Base-by-base conservation (phyloP, 306 rosid species). In the Quillaja saponaria region DNA sequence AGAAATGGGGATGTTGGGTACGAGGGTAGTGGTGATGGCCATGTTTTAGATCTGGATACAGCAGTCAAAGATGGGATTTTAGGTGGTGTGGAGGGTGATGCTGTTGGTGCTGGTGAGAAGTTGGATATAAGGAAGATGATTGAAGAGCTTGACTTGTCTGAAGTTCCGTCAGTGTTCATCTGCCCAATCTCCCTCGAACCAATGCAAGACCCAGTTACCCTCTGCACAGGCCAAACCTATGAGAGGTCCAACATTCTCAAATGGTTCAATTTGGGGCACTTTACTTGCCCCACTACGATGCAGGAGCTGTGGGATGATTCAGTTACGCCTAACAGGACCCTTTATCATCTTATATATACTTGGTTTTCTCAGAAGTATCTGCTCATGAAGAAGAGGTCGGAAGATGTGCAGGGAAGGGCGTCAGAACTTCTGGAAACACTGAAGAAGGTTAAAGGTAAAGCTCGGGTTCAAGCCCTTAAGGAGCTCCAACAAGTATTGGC, bases 231-330 rank as follows among this genome's bases (percentile, higher is more conserved):
- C 57, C 94, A 86, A 71, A 86, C 94, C 55, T 86, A 86, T 55
- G 94, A 86, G 80, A 65, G 80, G 77, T 79, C 81, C 81, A 87
- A 87, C 69, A 87, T 87, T 78, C 87, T 81, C 60, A 87, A 77
- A 68, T 87, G 95, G 95, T 81, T 84, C 82, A 75, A 40, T 72
- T 17, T 87, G 61, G 95, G 90, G 48, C 95, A 83, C 71, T 63
- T 74, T 12, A 83, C 90, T 4, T 87, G 95, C 74, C 95, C 95
- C 42, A 87, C 95, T 1, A 87, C 95, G 18, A 84, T 87, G 95
- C 95, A 87, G 35, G 95, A 84, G 85, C 95, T 87, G 37, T 87
- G 95, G 95, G 85, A 87, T n/a, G 94, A 86, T 66, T 80, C 89
- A 7, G 34, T 86, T 16, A 86, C 89, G 6, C 94, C 94, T 1